These are phyloP conservation scores for Chlamydomonas asymmetrica DNA, from an alignment of 139 green algal genomes.

Conservation along the genomic window DNA sequence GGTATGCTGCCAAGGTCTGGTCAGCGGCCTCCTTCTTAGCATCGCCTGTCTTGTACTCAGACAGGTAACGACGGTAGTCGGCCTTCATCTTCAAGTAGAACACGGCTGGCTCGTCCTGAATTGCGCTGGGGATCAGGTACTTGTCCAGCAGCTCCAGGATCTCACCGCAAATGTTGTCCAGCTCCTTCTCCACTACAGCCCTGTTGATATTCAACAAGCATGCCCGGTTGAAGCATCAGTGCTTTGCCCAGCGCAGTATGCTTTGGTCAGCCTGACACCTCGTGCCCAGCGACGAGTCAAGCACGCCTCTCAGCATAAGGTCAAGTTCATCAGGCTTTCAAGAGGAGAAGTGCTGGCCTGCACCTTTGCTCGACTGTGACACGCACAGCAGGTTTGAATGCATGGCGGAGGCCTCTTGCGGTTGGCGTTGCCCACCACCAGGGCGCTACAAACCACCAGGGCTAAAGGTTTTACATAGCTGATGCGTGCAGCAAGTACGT, in stretches of 20 bases:
- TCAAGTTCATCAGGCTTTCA: no score
- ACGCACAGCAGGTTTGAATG: no score
- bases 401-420: no score
- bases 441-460: no score
- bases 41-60: slow-evolving; percentile 92
- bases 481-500: no score
- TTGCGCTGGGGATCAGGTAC: slow-evolving; percentile 92
- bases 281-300: no score
- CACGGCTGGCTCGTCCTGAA: slow-evolving; percentile 93
- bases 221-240: not conserved
- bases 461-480: no score
- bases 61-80: slow-evolving; percentile 98
- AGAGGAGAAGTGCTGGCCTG: no score
- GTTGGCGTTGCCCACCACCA: no score
- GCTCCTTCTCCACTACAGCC: slow-evolving; percentile 85
- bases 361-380: no score
- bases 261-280: no score
- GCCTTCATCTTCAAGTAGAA: slow-evolving; percentile 97
- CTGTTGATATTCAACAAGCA: not conserved
- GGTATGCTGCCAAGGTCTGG: slow-evolving; percentile 93
- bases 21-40: slow-evolving; percentile 93
- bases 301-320: no score
- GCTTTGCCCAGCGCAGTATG: slow-evolving; percentile 26
- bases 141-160: slow-evolving; percentile 94
- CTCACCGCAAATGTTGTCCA: slow-evolving; percentile 84